Conservation (phyloP, 129 eudicot species). For the Scalesia atractyloides region DNA sequence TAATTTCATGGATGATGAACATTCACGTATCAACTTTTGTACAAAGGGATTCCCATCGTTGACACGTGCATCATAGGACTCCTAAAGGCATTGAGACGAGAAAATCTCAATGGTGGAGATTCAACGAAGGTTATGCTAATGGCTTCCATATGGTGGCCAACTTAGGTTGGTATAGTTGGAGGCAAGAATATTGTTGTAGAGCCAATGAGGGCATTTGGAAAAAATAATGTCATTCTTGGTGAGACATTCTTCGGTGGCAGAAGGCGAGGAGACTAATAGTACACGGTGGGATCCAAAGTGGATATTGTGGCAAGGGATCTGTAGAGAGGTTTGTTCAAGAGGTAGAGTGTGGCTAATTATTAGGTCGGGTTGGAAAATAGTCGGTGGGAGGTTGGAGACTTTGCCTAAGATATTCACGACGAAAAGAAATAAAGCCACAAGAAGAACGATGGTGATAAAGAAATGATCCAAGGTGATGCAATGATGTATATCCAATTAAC, state of each 20-base stretch:
- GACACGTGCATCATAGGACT: too few relatives aligned
- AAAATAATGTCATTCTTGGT: slow-evolving; percentile 26
- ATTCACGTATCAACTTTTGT: too few relatives aligned
- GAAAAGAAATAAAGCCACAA: background rate
- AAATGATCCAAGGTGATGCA: slow-evolving; percentile 1
- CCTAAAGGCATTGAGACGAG: too few relatives aligned
- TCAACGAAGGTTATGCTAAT: too few relatives aligned
- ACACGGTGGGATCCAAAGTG: slow-evolving; percentile 28
- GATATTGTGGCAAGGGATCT: slow-evolving; percentile 12
- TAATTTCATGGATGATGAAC: too few relatives aligned
- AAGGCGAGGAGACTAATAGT: slow-evolving; percentile 20
- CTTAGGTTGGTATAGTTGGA: too few relatives aligned
- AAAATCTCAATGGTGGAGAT: too few relatives aligned
- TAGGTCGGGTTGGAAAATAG: slow-evolving; percentile 26
- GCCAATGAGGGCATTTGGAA: background rate
- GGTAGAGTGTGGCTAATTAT: slow-evolving; percentile 24
- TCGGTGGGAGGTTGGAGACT: slow-evolving; percentile 21
- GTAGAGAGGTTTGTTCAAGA: slow-evolving; percentile 11
- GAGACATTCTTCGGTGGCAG: slow-evolving; percentile 21
- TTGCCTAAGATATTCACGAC: background rate
- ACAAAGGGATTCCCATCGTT: too few relatives aligned
- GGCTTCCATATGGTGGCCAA: too few relatives aligned
- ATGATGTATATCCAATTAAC: too few relatives aligned
- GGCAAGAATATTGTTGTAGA: too few relatives aligned
- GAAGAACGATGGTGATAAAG: background rate